These are phyloP conservation scores for Debaryomyces singareniensis DNA, from an alignment of 1,139 yeast genomes.

Conservation along the genomic window DNA sequence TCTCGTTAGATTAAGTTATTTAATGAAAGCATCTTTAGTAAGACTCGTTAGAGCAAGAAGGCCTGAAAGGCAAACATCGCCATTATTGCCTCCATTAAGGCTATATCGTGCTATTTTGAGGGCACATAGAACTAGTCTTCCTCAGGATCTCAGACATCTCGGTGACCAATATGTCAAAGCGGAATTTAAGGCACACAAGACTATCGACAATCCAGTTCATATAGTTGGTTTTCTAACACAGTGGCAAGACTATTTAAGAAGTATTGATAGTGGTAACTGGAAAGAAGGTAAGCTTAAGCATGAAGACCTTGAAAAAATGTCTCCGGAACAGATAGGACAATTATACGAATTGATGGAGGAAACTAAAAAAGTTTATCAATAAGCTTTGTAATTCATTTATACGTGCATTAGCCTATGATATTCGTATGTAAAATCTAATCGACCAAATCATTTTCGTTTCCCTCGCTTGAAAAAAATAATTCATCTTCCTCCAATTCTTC, in stretches of 20 bases:
- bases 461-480: neutral
- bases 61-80: slow-evolving; percentile 46
- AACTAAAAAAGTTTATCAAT: slow-evolving; percentile 38
- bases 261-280: slow-evolving; percentile 77
- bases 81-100: slow-evolving; percentile 74
- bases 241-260: slow-evolving; percentile 86
- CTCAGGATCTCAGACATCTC: slow-evolving; percentile 61
- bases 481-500: slow-evolving; percentile 7
- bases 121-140: slow-evolving; percentile 63
- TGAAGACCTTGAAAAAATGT: slow-evolving; percentile 70
- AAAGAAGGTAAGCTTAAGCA: slow-evolving; percentile 58
- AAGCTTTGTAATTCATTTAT: slow-evolving; percentile 2
- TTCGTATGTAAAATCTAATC: neutral
- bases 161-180: slow-evolving; percentile 89
- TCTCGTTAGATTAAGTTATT: too few species aligned
- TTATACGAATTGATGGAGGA: slow-evolving; percentile 43
- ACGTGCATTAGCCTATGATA: neutral
- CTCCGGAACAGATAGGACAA: slow-evolving; percentile 90
- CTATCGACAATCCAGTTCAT: slow-evolving; percentile 82
- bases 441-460: slow-evolving; percentile 4
- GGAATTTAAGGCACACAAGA: slow-evolving; percentile 83
- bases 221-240: slow-evolving; percentile 88
- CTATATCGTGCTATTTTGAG: slow-evolving; percentile 74
- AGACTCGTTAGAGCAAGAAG: slow-evolving; percentile 52
- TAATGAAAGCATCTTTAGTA: slow-evolving; percentile 48